phyloP scores from a whole-genome alignment of 2,329 filamentous ascomycete genomes.

The Colletotrichum agaves region DNA sequence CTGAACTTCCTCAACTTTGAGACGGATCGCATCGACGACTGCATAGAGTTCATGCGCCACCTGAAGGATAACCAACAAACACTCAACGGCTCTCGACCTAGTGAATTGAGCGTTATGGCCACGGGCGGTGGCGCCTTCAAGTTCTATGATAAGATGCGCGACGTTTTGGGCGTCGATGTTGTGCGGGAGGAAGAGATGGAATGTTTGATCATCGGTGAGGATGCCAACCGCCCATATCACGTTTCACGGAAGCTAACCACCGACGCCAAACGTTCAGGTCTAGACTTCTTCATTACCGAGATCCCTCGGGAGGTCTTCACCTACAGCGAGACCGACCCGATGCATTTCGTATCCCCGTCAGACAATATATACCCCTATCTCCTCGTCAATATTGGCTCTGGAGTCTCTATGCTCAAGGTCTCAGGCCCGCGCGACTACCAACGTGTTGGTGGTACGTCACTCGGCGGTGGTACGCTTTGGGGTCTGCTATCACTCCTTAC shows the following conservation, averaged over 20 bases:
- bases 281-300: conserved; percentile 99
- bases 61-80: conserved; percentile 84
- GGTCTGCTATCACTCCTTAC: conserved; percentile 91
- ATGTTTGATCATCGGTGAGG: conserved; percentile 89
- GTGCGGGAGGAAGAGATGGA: conserved; percentile 98
- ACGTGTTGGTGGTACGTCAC: conserved; percentile 92
- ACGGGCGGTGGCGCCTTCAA: conserved; percentile 97
- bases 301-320: conserved; percentile 98
- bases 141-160: conserved; percentile 90
- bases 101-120: conserved; percentile 90
- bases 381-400: conserved; percentile 97
- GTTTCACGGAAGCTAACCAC: neutral
- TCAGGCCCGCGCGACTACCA: conserved; percentile 87
- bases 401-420: conserved; percentile 97
- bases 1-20: conserved; percentile 97
- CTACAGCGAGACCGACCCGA: conserved; percentile 89
- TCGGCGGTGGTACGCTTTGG: conserved; percentile 98
- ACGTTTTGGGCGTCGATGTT: conserved; percentile 87
- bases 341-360: conserved; percentile 85
- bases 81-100: conserved; percentile 76
- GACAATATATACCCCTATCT: conserved; percentile 93
- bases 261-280: conserved; percentile 62
- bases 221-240: too few species aligned
- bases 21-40: conserved; percentile 92
- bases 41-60: conserved; percentile 89